These are phyloP conservation scores for Cladosporium sp. DNA, from an alignment of 2,329 filamentous ascomycete genomes.

Conservation along the genomic window DNA sequence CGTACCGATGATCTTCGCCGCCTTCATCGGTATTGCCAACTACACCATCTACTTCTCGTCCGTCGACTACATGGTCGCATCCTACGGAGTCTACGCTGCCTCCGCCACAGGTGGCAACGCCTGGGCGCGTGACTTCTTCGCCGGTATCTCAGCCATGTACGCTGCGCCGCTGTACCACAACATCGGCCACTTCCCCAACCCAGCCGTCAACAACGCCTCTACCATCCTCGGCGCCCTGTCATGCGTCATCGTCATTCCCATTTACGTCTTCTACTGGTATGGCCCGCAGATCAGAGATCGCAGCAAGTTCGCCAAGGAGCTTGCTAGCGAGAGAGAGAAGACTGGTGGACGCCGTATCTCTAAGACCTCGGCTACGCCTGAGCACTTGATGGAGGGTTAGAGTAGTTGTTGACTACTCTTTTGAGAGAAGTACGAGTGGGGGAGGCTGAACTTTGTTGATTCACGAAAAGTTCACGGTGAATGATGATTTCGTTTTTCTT, in stretches of 20 bases:
- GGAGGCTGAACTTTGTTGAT: background rate
- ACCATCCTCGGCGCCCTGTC: conserved; percentile 49
- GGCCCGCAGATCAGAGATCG: conserved; percentile 46
- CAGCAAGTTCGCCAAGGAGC: conserved; percentile 47
- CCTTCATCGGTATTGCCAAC: conserved; percentile 66
- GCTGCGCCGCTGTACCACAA: conserved; percentile 54
- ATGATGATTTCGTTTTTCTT: background rate
- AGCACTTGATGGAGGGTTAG: conserved; percentile 1
- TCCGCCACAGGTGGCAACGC: conserved; percentile 71
- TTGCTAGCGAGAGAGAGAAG: conserved; percentile 30
- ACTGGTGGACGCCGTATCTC: conserved; percentile 17
- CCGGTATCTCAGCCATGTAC: conserved; percentile 63
- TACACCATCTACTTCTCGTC: conserved; percentile 70
- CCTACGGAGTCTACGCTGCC: conserved; percentile 66
- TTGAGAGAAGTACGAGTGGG: no score
- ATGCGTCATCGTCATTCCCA: conserved; percentile 47
- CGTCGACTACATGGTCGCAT: conserved; percentile 70
- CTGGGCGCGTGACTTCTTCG: conserved; percentile 66
- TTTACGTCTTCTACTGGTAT: conserved; percentile 52
- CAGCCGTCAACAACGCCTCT: conserved; percentile 45
- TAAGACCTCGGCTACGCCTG: conserved; percentile 7
- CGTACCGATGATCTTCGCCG: conserved; percentile 59
- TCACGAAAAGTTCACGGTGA: no score
- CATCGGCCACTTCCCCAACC: conserved; percentile 34
- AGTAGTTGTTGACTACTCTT: no score